Base-by-base conservation (phyloP, 805 yeast species). In the Candida nanaspora region DNA sequence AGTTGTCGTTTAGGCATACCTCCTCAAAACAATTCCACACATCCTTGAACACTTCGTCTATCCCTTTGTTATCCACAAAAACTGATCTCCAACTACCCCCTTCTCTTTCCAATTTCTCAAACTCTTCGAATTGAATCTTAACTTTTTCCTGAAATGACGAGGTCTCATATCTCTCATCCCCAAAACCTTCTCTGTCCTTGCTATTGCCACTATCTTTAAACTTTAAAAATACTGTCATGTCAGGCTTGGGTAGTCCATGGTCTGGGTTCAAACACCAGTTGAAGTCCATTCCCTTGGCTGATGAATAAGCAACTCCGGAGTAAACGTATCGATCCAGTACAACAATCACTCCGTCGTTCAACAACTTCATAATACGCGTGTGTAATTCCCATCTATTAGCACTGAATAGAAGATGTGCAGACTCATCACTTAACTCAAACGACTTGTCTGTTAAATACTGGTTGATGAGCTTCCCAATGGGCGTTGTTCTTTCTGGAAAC, bases 321-420 rank as follows among this genome's bases (percentile, higher is more conserved):
- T 86, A 91, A 4, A 85, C 82, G 53, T 91, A 93, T 47, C 99
- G 67, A 57, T 93, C 99, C 42, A 89, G 58, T 0, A 93, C 68
- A 1, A 93, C 72, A 39, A 70, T 69, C 11, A 55, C 56, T 1
- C 96, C 96, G 0, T 57, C 46, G 1, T 60, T 49, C 16, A 88
- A 58, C 11, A 65, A 54, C 1, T 54, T 41, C 10, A 62, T 55
- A 5, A 93, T 77, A 4, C 59, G 56, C 1, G 65, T 59, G 2
- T 70, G 72, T 19, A 77, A 51, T 57, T 93, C 99, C 99, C 99
- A 93, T 47, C 99, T 66, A 53, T 93, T 93, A 1, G 98, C 96
- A 49, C 88, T 78, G 59, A 93, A 93, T 27, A 93, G 64, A 20
- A 93, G 66, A 61, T 93, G 99, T 5, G 88, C 82, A 0, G 95